Base-by-base conservation (phyloP, 2,329 filamentous ascomycete species). In the Paraphaeosphaeria sporulosa region DNA sequence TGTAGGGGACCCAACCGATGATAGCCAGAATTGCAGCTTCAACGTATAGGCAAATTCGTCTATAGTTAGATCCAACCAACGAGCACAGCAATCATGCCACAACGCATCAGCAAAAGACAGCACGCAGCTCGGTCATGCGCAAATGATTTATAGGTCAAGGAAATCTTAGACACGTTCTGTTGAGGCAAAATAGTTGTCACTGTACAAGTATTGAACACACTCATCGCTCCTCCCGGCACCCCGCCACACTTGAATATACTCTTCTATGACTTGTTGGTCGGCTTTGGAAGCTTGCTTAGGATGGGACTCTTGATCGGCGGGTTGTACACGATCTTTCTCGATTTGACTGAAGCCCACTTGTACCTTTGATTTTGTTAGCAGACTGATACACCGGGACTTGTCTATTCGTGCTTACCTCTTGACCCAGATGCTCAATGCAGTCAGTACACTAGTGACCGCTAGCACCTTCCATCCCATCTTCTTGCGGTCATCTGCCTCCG, bases 401-500 rank as follows among this genome's bases (percentile, higher is more conserved):
- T 34, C n/a, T 21, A 50, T 34, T 6, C n/a, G 4, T 44, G 64
- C 80, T 71, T 71, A 84, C 84, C 94, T 90, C 91, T 99, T 99
- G 69, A 98, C 90, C 93, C 94, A 99, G 73, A 99, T 88, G 80
- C 91, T 96, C 75, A 98, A 76, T 59, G 92, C 93, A 78, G 93
- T 91, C 65, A 99, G 85, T 64, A 90, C 87, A 63, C 90, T 86
- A 57, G 89, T 88, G 69, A 97, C 87, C 69, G 91, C 89, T 72
- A 99, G 81, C 57, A 96, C 92, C 89, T 99, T 98, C 87, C 96
- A 89, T 75, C 95, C 95, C 95, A 98, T 99, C 86, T 93, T 95
- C 91, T 99, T 99, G 79, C 95, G 91, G 79, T 97, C 90, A 78
- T 99, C 95, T 93, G 97, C 97, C 86, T 99, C 95, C 51, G 95